Evolutionary conservation across 2,329 filamentous ascomycete species (phyloP), one percentile per base, ranked within the genome.

Genomic region (Aspergillus spinulosporus): DNA sequence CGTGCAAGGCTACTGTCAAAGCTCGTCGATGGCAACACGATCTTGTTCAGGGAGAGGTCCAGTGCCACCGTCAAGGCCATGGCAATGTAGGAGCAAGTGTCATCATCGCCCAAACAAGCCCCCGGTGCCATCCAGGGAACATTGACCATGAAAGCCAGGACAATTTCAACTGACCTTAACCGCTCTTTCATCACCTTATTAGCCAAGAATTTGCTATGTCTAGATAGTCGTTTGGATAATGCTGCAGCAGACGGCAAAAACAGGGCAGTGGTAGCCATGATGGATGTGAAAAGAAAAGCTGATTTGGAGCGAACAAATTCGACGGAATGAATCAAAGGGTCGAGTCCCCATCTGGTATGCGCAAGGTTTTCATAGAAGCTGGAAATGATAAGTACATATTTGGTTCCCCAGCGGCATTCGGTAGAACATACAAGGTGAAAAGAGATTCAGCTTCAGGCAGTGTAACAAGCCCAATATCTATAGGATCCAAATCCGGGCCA

Each of bases 131-230:
- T 89, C 88, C 88, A 90, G 0, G 88, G 88, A 5, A 90, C 82
- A 59, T 89, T 89, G 32, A 89, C 81, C 84, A 90, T 87, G 66
- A 90, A 90, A 0, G 85, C 88, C 1, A 90, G 75, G 0, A 90
- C 84, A 54, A 90, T 89, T 67, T 90, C 88, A 4, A 89, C 86
- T 0, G 88, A 90, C 54, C 86, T 82, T 64, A 85, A 82, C 2
- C 86, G 82, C 46, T 82, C 80, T 0, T 79, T 73, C 49, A 87
- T 84, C 43, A 90, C 80, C 29, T 82, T 79, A 28, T 85, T 81
- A 0, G 85, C 87, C 3, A 90, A 78, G 26, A 77, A 77, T 59
- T 83, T 85, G 59, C 82, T 82, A 62, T 90, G 88, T 51, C 83
- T 80, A 0, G 85, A 84, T 1, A 90, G 76, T 28, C 88, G 76